These are phyloP conservation scores for Pseudozyma sp. DNA, from an alignment of 1,284 basidiomycete genomes.

Conservation along the genomic window DNA sequence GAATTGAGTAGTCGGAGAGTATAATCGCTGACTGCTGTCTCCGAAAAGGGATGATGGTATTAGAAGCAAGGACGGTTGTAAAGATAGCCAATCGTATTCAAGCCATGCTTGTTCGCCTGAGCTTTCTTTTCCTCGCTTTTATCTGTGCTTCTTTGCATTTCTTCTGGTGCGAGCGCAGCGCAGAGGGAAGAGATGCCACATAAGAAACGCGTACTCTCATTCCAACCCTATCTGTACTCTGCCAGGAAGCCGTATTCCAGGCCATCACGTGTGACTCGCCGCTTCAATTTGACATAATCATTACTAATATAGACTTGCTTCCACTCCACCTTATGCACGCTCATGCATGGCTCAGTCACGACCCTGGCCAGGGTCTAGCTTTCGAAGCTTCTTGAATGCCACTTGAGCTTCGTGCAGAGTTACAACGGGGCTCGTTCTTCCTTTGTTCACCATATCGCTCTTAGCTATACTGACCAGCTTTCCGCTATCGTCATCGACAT, in stretches of 20 bases:
- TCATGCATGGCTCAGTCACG: conserved; percentile 33
- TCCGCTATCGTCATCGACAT: not conserved
- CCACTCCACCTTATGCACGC: conserved; percentile 5
- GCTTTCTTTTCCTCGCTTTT: conserved; percentile 8
- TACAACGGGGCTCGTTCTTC: not conserved
- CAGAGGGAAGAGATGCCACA: not conserved
- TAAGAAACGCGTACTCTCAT: not conserved
- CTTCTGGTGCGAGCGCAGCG: conserved; percentile 3
- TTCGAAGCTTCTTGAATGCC: not conserved
- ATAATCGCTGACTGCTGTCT: not conserved
- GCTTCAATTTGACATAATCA: conserved; percentile 8
- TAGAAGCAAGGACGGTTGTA: conserved; percentile 1
- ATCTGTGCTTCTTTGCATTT: conserved; percentile 8
- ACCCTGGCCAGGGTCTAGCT: conserved; percentile 21
- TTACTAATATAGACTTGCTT: conserved; percentile 3
- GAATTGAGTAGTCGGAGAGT: conserved; percentile 3
- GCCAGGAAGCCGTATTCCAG: too few species aligned
- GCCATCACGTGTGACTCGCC: conserved; percentile 37
- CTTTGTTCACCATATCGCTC: not conserved
- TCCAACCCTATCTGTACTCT: not conserved
- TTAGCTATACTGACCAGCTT: not conserved
- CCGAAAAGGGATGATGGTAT: not conserved
- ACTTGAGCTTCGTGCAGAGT: too few species aligned
- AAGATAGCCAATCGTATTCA: not conserved
- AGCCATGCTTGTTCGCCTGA: not conserved